Evolutionary conservation across 2,329 filamentous ascomycete species (phyloP).

Genomic region (Penicillium sp.): DNA sequence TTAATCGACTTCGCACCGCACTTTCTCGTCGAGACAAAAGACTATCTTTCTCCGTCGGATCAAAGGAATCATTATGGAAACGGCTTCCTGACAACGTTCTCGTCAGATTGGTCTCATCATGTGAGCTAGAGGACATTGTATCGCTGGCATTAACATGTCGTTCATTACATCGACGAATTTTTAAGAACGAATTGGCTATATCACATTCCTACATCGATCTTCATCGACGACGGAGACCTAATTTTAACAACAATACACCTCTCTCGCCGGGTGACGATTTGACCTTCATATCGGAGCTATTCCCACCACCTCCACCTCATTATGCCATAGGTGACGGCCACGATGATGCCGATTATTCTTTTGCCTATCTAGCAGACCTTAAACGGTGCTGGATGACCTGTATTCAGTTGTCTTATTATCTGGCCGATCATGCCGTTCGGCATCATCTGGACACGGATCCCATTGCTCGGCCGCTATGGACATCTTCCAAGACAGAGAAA

Average conservation of each 20-base stretch:
- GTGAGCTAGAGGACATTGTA: slow-evolving; percentile 21
- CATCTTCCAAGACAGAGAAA: slow-evolving; percentile 26
- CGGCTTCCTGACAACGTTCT: slow-evolving; percentile 20
- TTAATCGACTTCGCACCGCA: slow-evolving; percentile 14
- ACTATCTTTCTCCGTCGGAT: background rate
- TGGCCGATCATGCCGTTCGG: slow-evolving; percentile 24
- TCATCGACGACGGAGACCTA: slow-evolving; percentile 7
- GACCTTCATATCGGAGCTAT: slow-evolving; percentile 27
- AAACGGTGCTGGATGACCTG: slow-evolving; percentile 29
- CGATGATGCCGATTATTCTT: slow-evolving; percentile 26
- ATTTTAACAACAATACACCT: background rate
- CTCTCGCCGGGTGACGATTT: slow-evolving; percentile 25
- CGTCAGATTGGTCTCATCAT: slow-evolving; percentile 19
- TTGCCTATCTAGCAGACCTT: slow-evolving; percentile 27
- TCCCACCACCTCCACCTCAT: slow-evolving; percentile 28
- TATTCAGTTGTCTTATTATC: slow-evolving; percentile 26
- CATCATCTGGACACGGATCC: slow-evolving; percentile 24
- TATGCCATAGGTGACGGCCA: slow-evolving; percentile 18
- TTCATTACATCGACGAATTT: slow-evolving; percentile 18
- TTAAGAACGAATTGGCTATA: slow-evolving; percentile 22
- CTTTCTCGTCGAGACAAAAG: slow-evolving; percentile 15
- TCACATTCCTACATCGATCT: slow-evolving; percentile 22
- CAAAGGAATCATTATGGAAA: slow-evolving; percentile 22
- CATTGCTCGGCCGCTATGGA: slow-evolving; percentile 17
- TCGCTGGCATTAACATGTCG: slow-evolving; percentile 23